phyloP scores from a whole-genome alignment of 1,139 yeast genomes.

The Geotrichum carabidarum region DNA sequence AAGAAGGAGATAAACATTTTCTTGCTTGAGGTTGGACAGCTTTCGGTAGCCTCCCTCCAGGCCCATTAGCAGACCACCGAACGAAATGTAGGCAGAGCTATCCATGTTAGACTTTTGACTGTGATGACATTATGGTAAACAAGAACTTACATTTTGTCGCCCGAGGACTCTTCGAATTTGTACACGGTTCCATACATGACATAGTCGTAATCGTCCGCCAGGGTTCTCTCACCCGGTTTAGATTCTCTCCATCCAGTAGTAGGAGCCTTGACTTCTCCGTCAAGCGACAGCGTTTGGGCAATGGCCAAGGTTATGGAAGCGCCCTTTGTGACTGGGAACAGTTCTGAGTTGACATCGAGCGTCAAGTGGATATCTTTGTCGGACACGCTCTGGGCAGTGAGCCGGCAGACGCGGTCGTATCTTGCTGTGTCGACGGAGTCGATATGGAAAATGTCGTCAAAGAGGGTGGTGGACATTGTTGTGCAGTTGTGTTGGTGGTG shows the following conservation, averaged over 20 bases:
- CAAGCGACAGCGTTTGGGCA: constrained; percentile 64
- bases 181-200: constrained; percentile 98
- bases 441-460: constrained; percentile 89
- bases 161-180: constrained; percentile 85
- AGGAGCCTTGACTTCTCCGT: constrained; percentile 54
- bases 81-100: constrained; percentile 40
- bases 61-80: constrained; percentile 92
- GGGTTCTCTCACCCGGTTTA: constrained; percentile 69
- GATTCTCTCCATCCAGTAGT: constrained; percentile 84
- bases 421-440: constrained; percentile 83
- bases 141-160: constrained; percentile 45
- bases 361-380: constrained; percentile 79
- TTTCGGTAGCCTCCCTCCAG: constrained; percentile 93
- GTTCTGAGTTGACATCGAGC: constrained; percentile 85
- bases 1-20: constrained; percentile 82
- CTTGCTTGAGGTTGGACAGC: constrained; percentile 84
- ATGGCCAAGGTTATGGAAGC: constrained; percentile 85
- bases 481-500: background rate
- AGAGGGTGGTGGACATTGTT: constrained; percentile 72
- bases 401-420: constrained; percentile 87
- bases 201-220: constrained; percentile 96
- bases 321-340: constrained; percentile 75
- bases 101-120: background rate
- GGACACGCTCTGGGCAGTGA: constrained; percentile 83
- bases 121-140: background rate